Evolutionary conservation across 2,329 filamentous ascomycete genomes (phyloP).

Genomic region (Metarhizium anisopliae): DNA sequence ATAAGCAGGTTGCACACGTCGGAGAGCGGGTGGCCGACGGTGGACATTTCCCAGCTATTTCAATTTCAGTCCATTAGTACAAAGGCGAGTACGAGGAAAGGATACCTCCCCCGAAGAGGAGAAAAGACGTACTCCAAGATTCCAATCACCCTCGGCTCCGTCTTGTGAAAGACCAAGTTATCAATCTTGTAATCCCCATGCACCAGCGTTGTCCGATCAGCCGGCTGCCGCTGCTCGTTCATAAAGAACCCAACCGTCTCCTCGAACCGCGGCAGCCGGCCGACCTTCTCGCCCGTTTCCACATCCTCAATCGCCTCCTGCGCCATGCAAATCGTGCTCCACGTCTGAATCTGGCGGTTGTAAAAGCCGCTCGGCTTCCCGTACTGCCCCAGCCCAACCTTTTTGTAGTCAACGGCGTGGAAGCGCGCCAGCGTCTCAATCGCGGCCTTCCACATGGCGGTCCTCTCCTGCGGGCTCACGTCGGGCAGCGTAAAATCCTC

Average conservation of each 20-base stretch:
- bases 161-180: constrained; percentile 83
- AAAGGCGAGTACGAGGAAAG: not conserved
- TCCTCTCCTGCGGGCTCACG: constrained; percentile 58
- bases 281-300: constrained; percentile 68
- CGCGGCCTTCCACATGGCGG: constrained; percentile 77
- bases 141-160: constrained; percentile 78
- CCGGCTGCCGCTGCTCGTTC: constrained; percentile 59
- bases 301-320: constrained; percentile 70
- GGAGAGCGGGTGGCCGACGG: constrained; percentile 88
- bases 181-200: constrained; percentile 98
- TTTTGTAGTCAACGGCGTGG: constrained; percentile 61
- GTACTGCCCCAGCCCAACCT: constrained; percentile 62
- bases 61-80: not conserved
- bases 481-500: constrained; percentile 77
- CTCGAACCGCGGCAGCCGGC: constrained; percentile 73
- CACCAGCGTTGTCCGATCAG: constrained; percentile 69
- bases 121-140: constrained; percentile 62
- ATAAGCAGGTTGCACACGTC: constrained; percentile 72
- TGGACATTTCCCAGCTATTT: constrained; percentile 87
- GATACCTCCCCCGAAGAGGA: not conserved
- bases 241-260: constrained; percentile 74
- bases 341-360: constrained; percentile 74
- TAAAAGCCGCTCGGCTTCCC: constrained; percentile 75
- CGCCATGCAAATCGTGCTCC: constrained; percentile 65
- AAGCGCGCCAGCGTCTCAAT: constrained; percentile 76